Conservation (phyloP, 768 basidiomycete species). For the Macrolepiota albuminosa region DNA sequence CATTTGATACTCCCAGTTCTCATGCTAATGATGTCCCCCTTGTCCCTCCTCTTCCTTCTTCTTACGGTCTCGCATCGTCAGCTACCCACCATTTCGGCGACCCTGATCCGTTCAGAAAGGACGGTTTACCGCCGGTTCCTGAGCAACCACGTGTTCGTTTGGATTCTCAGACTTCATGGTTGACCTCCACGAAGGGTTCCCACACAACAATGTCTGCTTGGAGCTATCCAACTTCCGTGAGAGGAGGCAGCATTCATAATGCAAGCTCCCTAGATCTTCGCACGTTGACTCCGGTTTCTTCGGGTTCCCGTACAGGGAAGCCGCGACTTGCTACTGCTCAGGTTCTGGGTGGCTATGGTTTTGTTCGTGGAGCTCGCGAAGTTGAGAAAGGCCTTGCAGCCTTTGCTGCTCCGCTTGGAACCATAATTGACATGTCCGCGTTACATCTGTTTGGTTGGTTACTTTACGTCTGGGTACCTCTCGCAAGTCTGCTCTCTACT, state of each 20-base stretch:
- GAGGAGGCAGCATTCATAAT: slow-evolving; percentile 27
- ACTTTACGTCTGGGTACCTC: slow-evolving; percentile 61
- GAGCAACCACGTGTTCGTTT: slow-evolving; percentile 42
- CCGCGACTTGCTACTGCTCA: slow-evolving; percentile 53
- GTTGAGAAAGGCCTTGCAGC: slow-evolving; percentile 52
- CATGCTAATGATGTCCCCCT: slow-evolving; percentile 51
- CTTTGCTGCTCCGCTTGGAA: slow-evolving; percentile 37
- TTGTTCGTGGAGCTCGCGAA: slow-evolving; percentile 37
- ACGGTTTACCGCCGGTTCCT: slow-evolving; percentile 35
- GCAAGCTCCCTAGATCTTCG: slow-evolving; percentile 39
- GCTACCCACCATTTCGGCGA: slow-evolving; percentile 35
- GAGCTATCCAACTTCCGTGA: slow-evolving; percentile 57
- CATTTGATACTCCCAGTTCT: slow-evolving; percentile 51
- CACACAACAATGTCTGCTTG: slow-evolving; percentile 58
- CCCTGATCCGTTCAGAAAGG: slow-evolving; percentile 63
- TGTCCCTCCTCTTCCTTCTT: slow-evolving; percentile 63
- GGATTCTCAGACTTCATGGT: slow-evolving; percentile 70
- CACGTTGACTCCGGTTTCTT: slow-evolving; percentile 31
- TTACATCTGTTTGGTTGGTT: slow-evolving; percentile 59
- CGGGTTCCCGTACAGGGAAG: slow-evolving; percentile 41
- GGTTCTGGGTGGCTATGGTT: slow-evolving; percentile 69
- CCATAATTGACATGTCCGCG: slow-evolving; percentile 51
- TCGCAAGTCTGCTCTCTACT: slow-evolving; percentile 40
- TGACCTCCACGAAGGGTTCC: slow-evolving; percentile 58
- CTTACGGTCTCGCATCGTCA: slow-evolving; percentile 45